A percentile compares a stretch with the other conserved stretches of the same genome.
These are phyloP conservation scores for Kodamaea kakaduensis DNA, from an alignment of 805 yeast genomes.

Conservation along the genomic window DNA sequence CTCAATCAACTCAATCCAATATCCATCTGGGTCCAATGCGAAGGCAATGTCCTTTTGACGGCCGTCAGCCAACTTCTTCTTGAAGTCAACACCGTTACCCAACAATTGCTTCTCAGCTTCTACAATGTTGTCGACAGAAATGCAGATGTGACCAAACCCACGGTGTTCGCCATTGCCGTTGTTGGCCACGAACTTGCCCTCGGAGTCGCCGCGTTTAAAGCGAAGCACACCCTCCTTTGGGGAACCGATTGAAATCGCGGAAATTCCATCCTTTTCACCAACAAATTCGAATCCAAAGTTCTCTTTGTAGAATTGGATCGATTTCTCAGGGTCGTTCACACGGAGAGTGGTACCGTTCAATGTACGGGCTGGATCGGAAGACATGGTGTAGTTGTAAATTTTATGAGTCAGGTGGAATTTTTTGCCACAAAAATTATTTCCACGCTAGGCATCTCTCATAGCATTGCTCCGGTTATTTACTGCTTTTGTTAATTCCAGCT, in stretches of 20 bases:
- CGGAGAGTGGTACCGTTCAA: constrained; percentile 56
- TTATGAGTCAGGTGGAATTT: too few species aligned
- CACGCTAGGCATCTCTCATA: too few species aligned
- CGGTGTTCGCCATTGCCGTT: constrained; percentile 83
- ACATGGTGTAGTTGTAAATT: background rate
- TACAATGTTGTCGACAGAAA: constrained; percentile 77
- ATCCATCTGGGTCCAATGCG: constrained; percentile 92
- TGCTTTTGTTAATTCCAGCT: too few species aligned
- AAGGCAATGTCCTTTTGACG: constrained; percentile 92
- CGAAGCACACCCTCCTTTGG: constrained; percentile 64
- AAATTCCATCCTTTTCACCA: constrained; percentile 63
- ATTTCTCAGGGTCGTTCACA: constrained; percentile 71
- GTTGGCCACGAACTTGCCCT: constrained; percentile 58
- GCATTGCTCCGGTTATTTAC: too few species aligned
- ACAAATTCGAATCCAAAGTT: constrained; percentile 71
- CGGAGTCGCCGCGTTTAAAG: constrained; percentile 76
- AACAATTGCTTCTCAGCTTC: constrained; percentile 57
- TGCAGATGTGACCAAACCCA: constrained; percentile 93
- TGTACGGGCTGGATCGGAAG: constrained; percentile 1
- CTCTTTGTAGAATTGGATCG: constrained; percentile 68
- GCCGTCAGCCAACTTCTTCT: constrained; percentile 84
- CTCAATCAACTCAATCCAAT: constrained; percentile 90
- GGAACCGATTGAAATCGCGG: constrained; percentile 48
- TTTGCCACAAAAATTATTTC: too few species aligned
- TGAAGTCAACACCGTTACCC: constrained; percentile 62